Evolutionary conservation across 331 rosid genomes (phyloP).

Genomic region (Pyracantha coccinea): DNA sequence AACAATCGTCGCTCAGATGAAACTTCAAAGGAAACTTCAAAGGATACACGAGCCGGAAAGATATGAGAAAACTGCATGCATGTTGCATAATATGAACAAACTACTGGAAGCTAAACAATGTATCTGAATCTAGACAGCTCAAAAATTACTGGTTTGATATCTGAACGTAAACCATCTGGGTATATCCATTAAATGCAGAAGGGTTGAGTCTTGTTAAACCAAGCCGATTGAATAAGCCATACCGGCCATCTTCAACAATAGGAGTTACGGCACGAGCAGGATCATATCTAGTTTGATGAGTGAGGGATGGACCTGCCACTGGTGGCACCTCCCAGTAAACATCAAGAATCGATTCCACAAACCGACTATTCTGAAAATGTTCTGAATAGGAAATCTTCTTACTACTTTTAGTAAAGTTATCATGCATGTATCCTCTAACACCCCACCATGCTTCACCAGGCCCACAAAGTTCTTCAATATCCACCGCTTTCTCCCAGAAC

Average conservation of each 20-base stretch:
- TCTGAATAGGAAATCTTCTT: conserved; percentile 49
- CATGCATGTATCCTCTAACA: conserved; percentile 83
- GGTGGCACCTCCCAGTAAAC: conserved; percentile 99
- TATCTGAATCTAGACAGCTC: conserved; percentile 32
- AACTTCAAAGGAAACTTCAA: neutral
- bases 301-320: conserved; percentile 93
- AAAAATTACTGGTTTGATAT: conserved; percentile 54
- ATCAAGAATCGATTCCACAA: conserved; percentile 81
- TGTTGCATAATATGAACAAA: conserved; percentile 31
- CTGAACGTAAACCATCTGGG: conserved; percentile 96
- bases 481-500: conserved; percentile 93
- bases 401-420: conserved; percentile 81
- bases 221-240: conserved; percentile 70
- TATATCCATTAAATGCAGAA: conserved; percentile 93
- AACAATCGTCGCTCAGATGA: neutral
- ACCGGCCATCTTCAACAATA: conserved; percentile 87
- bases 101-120: conserved; percentile 26
- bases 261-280: conserved; percentile 87
- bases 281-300: conserved; percentile 93
- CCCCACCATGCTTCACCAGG: conserved; percentile 97
- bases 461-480: conserved; percentile 81
- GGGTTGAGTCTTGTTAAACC: conserved; percentile 62
- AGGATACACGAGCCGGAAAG: neutral
- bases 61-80: conserved; percentile 20
- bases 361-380: conserved; percentile 88